Conservation (phyloP, 1,139 yeast genomes). For the Hyphopichia burtonii region DNA sequence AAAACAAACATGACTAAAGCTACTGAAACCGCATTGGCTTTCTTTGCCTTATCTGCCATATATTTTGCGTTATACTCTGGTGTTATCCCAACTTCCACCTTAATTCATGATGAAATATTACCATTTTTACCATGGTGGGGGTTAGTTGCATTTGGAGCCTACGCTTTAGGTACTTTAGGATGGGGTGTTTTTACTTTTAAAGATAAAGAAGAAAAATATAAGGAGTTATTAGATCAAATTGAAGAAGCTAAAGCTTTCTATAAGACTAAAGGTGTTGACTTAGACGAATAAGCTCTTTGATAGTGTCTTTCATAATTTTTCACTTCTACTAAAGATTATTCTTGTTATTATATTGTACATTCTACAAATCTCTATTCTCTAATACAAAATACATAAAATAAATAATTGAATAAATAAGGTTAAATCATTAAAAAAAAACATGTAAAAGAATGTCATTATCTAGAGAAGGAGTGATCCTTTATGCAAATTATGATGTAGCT, state of each 20-base stretch:
- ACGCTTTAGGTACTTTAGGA: constrained; percentile 70
- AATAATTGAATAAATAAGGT: constrained; percentile 1
- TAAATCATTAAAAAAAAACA: not conserved
- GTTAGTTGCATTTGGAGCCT: constrained; percentile 68
- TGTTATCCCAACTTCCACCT: constrained; percentile 54
- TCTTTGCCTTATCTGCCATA: constrained; percentile 48
- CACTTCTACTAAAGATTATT: not conserved
- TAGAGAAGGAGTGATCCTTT: not conserved
- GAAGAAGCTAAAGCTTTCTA: constrained; percentile 65
- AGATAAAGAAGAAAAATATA: constrained; percentile 69
- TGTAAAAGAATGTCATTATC: not conserved
- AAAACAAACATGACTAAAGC: constrained; percentile 66
- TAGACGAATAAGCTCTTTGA: constrained; percentile 24
- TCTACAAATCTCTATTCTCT: not conserved
- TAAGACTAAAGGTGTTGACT: constrained; percentile 54
- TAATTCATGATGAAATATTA: constrained; percentile 52
- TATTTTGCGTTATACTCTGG: constrained; percentile 56
- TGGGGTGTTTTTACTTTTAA: constrained; percentile 71
- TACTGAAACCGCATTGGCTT: constrained; percentile 53
- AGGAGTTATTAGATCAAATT: constrained; percentile 62
- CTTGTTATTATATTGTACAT: not conserved
- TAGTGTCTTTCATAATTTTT: constrained; percentile 1
- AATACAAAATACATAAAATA: not conserved
- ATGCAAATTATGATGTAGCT: not conserved
- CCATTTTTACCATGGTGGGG: constrained; percentile 74